phyloP scores from a whole-genome alignment of 768 basidiomycete species.

The Mycena amicta region DNA sequence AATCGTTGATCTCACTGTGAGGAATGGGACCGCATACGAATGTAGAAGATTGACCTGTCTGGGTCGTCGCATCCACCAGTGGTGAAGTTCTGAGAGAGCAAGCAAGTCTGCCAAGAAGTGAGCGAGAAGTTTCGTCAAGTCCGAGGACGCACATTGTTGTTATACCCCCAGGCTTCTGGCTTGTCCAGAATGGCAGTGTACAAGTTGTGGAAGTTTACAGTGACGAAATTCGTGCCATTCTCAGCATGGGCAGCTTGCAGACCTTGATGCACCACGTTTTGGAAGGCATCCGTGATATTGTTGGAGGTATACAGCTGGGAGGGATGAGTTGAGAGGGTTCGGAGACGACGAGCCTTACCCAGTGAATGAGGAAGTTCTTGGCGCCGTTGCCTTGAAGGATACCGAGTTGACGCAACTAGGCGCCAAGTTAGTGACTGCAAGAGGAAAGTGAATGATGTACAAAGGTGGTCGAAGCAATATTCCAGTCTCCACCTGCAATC shows the following conservation, averaged over 20 bases:
- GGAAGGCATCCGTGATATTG: conserved; percentile 20
- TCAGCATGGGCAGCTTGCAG: conserved; percentile 14
- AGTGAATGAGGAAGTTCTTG: conserved; percentile 23
- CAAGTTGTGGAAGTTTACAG: conserved; percentile 17
- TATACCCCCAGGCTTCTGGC: conserved; percentile 19
- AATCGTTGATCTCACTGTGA: background rate
- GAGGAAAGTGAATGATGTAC: conserved; percentile 1
- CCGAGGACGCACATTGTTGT: conserved; percentile 6
- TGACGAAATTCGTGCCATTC: conserved; percentile 26
- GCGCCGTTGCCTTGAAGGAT: conserved; percentile 23
- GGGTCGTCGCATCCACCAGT: conserved; percentile 23
- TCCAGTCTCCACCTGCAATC: conserved; percentile 20
- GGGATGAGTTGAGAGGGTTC: background rate
- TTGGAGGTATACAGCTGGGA: conserved; percentile 11
- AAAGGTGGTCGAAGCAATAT: conserved; percentile 11
- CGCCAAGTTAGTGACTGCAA: background rate
- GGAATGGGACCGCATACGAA: conserved; percentile 10
- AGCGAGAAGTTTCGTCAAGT: background rate
- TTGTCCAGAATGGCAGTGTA: conserved; percentile 12
- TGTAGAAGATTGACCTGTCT: conserved; percentile 22
- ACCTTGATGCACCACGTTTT: conserved; percentile 17
- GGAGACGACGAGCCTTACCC: conserved; percentile 4
- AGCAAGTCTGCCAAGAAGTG: conserved; percentile 12
- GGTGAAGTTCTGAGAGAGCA: conserved; percentile 22
- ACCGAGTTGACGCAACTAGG: conserved; percentile 18